Evolutionary conservation across 2,329 filamentous ascomycete genomes (phyloP).

Genomic region (Cryphonectria parasitica): DNA sequence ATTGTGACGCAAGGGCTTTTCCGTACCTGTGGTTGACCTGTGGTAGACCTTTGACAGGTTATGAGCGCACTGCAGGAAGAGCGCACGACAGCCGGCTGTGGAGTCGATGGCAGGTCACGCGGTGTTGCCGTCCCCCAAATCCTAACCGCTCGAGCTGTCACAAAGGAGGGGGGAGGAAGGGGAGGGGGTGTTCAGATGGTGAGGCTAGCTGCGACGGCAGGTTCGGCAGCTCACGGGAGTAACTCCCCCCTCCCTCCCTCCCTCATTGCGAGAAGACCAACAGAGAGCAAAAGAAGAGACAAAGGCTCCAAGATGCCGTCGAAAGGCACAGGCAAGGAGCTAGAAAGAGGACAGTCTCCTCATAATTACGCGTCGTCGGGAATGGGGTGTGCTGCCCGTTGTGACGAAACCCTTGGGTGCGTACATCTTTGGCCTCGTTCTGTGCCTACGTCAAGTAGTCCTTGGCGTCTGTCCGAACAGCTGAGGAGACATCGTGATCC

Average conservation of each 20-base stretch:
- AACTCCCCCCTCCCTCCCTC: not conserved
- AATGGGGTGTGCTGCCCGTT: not conserved
- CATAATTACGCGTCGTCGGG: conserved; percentile 14
- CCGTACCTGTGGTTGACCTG: not conserved
- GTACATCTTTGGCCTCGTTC: not conserved
- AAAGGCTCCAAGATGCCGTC: not conserved
- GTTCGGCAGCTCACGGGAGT: conserved; percentile 8
- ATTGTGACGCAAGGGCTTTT: conserved; percentile 1
- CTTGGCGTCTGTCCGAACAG: not conserved
- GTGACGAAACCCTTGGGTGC: not conserved
- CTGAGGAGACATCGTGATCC: not conserved
- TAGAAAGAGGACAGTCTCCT: not conserved
- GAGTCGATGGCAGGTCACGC: conserved; percentile 2
- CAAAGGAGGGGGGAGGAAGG: not conserved
- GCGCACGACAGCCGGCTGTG: conserved; percentile 4
- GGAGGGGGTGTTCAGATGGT: not conserved
- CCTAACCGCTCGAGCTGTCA: not conserved
- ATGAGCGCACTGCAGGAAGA: not conserved
- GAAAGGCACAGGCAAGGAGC: not conserved
- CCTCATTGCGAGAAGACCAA: not conserved
- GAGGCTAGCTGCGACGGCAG: conserved; percentile 7
- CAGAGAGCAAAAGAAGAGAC: not conserved
- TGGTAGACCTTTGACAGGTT: not conserved
- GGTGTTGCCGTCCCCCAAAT: not conserved
- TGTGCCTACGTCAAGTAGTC: not conserved